Base-by-base conservation (phyloP, 2,329 filamentous ascomycete genomes). In the Cordyceps tenuipes region DNA sequence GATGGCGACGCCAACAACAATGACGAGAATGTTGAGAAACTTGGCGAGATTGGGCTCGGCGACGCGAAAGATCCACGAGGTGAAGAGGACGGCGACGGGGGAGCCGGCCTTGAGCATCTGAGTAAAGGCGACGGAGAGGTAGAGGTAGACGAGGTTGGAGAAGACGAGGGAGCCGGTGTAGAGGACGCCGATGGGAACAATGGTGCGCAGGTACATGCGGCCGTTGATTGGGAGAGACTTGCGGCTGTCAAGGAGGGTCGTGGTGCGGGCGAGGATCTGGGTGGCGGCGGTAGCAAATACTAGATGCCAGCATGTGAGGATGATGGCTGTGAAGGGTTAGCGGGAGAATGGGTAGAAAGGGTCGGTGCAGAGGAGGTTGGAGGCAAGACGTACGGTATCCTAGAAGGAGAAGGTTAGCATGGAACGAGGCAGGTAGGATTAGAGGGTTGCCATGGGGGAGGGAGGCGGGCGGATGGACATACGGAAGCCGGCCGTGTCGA, bases 401-500 rank as follows among this genome's bases (percentile, higher is more conserved):
- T 72, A 39, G n/a, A 56, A 23, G 17, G 21, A 44, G 17, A 17
- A 44, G 39, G 60, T 59, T 44, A 59, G 57, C 29, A 52, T 17
- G 8, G 15, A 36, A 43, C 15, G n/a, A 5, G 15, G 7, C 3
- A 41, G 15, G 7, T 3, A 41, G 15, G 26, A 75, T 77, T 64
- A n/a, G 49, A 31, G 26, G 44, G 48, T 36, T 26, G 17, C 56
- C 9, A 23, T 23, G 23, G 4, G 34, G 44, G 51, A 46, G 13
- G 8, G 10, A 12, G 31, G 29, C 17, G 62, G 52, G 41, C 62
- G 44, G 23, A 23, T 5, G 54, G 63, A 79, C 87, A 79, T 77
- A 90, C 88, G 81, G 74, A 93, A 93, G 61, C 87, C 82, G 68
- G 82, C 82, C 63, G 83, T 85, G 70, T 90, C 84, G 62, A 96